Percentiles rank a stretch among this genome's conserved stretches.
Evolutionary conservation across 352 stramenopile species (phyloP).

Genomic region (Phytophthora litchii): DNA sequence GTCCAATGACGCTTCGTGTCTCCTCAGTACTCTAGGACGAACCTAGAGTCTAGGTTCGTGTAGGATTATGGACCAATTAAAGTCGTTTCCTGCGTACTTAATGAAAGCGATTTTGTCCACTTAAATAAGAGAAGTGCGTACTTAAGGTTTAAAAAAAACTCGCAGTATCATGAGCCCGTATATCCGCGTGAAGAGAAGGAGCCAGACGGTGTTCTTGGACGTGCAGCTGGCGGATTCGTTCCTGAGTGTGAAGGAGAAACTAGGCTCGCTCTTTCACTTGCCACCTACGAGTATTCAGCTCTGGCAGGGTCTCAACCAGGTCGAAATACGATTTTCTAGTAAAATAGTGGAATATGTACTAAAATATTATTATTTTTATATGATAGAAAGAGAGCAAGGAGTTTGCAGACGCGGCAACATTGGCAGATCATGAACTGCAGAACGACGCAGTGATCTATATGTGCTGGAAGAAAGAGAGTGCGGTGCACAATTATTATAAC

Average conservation of each 20-base stretch:
- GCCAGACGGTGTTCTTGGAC: slow-evolving; percentile 89
- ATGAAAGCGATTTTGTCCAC: too few relatives aligned
- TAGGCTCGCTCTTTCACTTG: slow-evolving; percentile 69
- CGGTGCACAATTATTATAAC: slow-evolving; percentile 28
- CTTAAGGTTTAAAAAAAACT: too few relatives aligned
- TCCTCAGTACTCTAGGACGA: too few relatives aligned
- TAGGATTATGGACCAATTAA: too few relatives aligned
- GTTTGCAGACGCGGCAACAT: slow-evolving; percentile 74
- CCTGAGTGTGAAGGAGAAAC: slow-evolving; percentile 82
- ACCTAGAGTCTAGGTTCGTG: too few relatives aligned
- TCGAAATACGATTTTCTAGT: slow-evolving; percentile 10
- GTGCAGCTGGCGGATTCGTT: slow-evolving; percentile 83
- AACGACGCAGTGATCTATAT: slow-evolving; percentile 88
- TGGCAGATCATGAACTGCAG: slow-evolving; percentile 83
- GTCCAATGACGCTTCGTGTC: neutral
- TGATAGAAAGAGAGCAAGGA: slow-evolving; percentile 74
- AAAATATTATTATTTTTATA: slow-evolving; percentile 5
- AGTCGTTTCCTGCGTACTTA: too few relatives aligned
- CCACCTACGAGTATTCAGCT: slow-evolving; percentile 68
- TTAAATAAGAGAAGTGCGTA: too few relatives aligned
- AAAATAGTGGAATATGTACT: slow-evolving; percentile 9
- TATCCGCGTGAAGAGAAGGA: slow-evolving; percentile 88
- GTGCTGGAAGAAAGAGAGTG: slow-evolving; percentile 90
- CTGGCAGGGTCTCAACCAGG: slow-evolving; percentile 71
- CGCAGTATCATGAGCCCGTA: slow-evolving; percentile 65